Evolutionary conservation across 768 basidiomycete species (phyloP).

Genomic region (Tephrocybe rancida): DNA sequence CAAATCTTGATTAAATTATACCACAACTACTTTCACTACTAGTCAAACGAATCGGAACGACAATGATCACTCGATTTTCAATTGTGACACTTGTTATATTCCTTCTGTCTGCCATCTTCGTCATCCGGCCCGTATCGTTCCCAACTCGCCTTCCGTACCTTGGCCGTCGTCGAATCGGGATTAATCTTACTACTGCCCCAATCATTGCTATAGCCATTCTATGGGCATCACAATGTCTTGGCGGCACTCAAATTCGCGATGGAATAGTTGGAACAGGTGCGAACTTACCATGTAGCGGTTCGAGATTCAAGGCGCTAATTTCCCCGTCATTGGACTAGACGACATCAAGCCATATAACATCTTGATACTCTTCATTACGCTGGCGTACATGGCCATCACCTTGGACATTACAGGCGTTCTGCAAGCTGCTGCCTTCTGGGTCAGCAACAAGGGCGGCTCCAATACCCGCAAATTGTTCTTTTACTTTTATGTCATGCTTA

Average conservation of each 20-base stretch:
- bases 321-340: constrained; percentile 32
- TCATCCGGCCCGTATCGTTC: constrained; percentile 42
- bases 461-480: constrained; percentile 76
- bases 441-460: constrained; percentile 77
- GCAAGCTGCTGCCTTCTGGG: constrained; percentile 87
- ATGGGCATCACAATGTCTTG: constrained; percentile 52
- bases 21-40: background rate
- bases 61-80: constrained; percentile 43
- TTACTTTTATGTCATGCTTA: constrained; percentile 86
- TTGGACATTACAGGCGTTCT: constrained; percentile 90
- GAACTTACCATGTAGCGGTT: constrained; percentile 13
- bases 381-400: constrained; percentile 93
- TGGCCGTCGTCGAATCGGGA: constrained; percentile 22
- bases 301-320: constrained; percentile 6
- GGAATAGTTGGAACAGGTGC: constrained; percentile 66
- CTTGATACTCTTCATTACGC: constrained; percentile 87
- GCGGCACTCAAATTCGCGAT: constrained; percentile 52
- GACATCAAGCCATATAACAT: constrained; percentile 92
- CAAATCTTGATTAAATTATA: too few species aligned
- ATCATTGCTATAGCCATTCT: constrained; percentile 49
- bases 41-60: background rate
- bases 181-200: constrained; percentile 46
- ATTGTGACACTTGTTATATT: constrained; percentile 50
- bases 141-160: constrained; percentile 28
- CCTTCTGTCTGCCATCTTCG: constrained; percentile 49